Conservation (phyloP, 2,329 filamentous ascomycete species). For the Aspergillus bombycis region DNA sequence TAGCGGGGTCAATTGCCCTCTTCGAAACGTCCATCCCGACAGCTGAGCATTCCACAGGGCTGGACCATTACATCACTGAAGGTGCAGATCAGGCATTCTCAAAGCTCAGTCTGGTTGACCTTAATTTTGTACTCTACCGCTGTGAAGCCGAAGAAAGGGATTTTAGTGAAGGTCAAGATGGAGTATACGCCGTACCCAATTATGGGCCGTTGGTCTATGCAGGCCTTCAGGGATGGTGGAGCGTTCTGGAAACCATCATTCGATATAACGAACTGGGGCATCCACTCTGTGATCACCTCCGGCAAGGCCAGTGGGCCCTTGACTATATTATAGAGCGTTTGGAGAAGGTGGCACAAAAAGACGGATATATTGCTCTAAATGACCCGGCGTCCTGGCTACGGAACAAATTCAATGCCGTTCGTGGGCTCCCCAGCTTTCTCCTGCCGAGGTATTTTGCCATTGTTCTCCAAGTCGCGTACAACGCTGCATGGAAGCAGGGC, state of each 20-base stretch:
- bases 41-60: slow-evolving; percentile 77
- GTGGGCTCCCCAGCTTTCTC: slow-evolving; percentile 83
- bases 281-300: slow-evolving; percentile 88
- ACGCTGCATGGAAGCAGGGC: slow-evolving; percentile 75
- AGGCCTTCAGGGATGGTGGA: slow-evolving; percentile 99
- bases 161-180: slow-evolving; percentile 75
- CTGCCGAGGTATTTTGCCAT: slow-evolving; percentile 92
- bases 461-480: slow-evolving; percentile 83
- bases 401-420: slow-evolving; percentile 82
- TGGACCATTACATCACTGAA: slow-evolving; percentile 84
- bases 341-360: slow-evolving; percentile 68
- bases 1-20: slow-evolving; percentile 89
- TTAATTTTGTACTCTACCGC: slow-evolving; percentile 90
- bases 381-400: slow-evolving; percentile 77
- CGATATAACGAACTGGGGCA: slow-evolving; percentile 89
- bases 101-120: slow-evolving; percentile 73
- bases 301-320: slow-evolving; percentile 87
- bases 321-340: slow-evolving; percentile 84
- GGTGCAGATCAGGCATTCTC: slow-evolving; percentile 79
- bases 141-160: slow-evolving; percentile 89
- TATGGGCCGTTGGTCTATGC: slow-evolving; percentile 88
- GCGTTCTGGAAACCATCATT: slow-evolving; percentile 80
- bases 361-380: slow-evolving; percentile 64
- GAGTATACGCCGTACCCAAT: slow-evolving; percentile 85
- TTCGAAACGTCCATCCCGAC: slow-evolving; percentile 96